Conservation (phyloP, 73 alveolate species). For the Paramecium bursaria region DNA sequence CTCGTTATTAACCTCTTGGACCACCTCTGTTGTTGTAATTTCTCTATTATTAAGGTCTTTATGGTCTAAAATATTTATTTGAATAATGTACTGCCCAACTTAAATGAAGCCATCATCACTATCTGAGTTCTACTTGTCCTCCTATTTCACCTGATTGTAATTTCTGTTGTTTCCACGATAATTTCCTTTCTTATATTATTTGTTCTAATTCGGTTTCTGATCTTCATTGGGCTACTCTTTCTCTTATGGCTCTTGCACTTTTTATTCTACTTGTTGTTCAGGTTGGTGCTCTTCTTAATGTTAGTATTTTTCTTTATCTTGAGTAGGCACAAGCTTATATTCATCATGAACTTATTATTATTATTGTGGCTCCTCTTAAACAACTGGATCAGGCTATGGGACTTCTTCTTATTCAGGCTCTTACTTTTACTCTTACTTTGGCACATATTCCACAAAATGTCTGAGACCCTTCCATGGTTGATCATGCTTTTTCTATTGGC, state of each 20-base stretch:
- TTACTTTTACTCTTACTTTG: neutral
- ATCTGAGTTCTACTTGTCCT: neutral
- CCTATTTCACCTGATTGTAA: too few species aligned
- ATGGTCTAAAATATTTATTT: neutral
- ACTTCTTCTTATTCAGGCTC: slow-evolving; percentile 2
- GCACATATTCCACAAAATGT: neutral
- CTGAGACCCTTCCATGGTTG: slow-evolving; percentile 53
- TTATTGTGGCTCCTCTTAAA: neutral
- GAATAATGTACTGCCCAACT: neutral
- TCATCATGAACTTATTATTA: too few species aligned
- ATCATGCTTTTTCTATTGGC: slow-evolving; percentile 1
- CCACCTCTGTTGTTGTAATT: neutral
- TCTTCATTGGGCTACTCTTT: neutral
- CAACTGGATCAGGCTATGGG: neutral
- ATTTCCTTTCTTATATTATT: neutral
- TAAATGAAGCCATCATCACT: neutral
- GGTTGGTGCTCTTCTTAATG: neutral
- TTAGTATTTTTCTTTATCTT: too few species aligned
- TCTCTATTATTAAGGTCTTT: neutral
- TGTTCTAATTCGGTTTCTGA: neutral
- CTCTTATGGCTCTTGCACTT: neutral
- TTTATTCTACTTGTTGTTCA: neutral
- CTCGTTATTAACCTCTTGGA: neutral
- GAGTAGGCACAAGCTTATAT: too few species aligned
- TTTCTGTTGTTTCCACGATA: too few species aligned